Conservation (phyloP, 768 basidiomycete genomes). For the Tricholoma sp. region DNA sequence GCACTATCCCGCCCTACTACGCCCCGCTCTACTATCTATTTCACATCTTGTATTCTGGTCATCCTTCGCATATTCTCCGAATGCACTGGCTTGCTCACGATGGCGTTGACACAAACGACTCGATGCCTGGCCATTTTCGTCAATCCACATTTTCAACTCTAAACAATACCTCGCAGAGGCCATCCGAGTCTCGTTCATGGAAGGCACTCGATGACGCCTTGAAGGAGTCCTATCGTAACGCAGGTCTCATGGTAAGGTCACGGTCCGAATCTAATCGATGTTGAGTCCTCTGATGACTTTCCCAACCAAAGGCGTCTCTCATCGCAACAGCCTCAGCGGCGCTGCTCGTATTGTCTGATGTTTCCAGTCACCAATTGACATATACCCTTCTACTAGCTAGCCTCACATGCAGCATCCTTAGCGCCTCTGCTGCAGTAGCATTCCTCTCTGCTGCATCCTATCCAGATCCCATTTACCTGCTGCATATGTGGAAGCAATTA, state of each 20-base stretch:
- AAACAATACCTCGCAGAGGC: no score
- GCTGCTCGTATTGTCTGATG: neutral
- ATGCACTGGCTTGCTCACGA: neutral
- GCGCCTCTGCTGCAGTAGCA: neutral
- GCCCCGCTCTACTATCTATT: neutral
- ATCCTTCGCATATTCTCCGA: neutral
- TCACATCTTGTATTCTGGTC: neutral
- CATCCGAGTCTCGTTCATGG: neutral
- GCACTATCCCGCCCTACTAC: no score
- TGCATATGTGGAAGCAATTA: neutral
- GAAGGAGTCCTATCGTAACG: neutral
- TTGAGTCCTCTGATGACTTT: neutral
- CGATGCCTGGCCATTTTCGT: neutral
- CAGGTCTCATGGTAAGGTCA: neutral
- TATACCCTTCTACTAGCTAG: neutral
- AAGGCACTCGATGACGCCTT: neutral
- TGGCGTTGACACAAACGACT: neutral
- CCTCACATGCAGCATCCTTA: neutral
- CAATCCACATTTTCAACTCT: no score
- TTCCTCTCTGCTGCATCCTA: neutral
- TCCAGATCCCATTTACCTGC: neutral
- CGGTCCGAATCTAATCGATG: neutral
- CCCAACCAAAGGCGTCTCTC: neutral
- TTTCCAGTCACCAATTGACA: neutral
- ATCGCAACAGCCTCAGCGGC: neutral